Conservation (phyloP, 305 asterid genomes). For the Fraxinus velutina region DNA sequence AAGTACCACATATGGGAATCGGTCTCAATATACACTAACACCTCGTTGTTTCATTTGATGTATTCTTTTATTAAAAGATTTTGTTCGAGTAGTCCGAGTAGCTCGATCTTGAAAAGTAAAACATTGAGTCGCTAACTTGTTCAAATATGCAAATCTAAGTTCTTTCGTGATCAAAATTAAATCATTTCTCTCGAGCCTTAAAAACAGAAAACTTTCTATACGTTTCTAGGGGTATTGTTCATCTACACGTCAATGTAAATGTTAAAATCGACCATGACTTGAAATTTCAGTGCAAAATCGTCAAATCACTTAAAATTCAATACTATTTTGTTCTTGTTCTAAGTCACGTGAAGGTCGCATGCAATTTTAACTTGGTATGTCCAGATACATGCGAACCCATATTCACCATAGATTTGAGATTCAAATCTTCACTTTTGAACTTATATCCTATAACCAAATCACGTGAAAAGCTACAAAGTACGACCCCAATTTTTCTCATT, state of each 20-base stretch:
- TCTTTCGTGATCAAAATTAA: neutral
- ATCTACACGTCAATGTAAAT: neutral
- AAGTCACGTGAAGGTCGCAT: neutral
- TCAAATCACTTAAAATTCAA: neutral
- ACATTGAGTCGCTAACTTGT: too few relatives aligned
- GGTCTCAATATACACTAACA: neutral
- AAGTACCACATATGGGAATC: neutral
- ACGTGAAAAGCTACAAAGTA: neutral
- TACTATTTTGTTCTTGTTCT: neutral
- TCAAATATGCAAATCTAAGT: neutral
- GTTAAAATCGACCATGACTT: neutral
- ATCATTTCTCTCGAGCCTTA: too few relatives aligned
- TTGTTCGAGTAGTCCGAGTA: neutral
- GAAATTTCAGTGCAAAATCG: neutral
- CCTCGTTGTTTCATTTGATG: neutral
- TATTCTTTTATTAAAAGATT: too few relatives aligned
- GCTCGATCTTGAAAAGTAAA: neutral
- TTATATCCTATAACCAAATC: too few relatives aligned
- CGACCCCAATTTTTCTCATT: neutral
- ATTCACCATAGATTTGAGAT: neutral
- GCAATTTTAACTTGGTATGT: too few relatives aligned
- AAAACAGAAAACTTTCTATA: too few relatives aligned
- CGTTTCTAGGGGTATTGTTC: too few relatives aligned
- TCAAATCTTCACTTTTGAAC: too few relatives aligned
- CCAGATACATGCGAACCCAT: neutral